phyloP scores from a whole-genome alignment of 1,139 yeast genomes.

The Kodamaea fungicola region DNA sequence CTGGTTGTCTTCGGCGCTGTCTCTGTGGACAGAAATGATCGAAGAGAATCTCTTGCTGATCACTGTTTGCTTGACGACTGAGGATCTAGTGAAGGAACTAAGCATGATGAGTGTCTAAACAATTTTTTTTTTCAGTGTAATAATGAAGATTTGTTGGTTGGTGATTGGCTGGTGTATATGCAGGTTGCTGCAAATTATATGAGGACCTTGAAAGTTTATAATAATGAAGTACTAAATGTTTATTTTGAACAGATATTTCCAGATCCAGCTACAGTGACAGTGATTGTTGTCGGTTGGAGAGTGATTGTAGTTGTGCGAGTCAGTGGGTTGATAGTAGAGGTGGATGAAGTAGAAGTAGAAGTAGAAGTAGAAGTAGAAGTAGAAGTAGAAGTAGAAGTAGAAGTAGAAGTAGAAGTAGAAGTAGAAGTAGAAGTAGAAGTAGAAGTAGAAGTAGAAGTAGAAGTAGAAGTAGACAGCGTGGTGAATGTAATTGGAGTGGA shows the following conservation, averaged over 20 bases:
- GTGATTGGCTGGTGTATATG: conserved; percentile 20
- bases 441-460: background rate
- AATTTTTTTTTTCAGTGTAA: conserved; percentile 4
- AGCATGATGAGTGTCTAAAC: conserved; percentile 10
- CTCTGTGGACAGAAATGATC: conserved; percentile 69
- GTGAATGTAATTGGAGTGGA: background rate
- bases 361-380: background rate
- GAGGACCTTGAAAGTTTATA: background rate
- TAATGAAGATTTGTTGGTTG: conserved; percentile 13
- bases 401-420: too few relatives aligned
- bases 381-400: background rate
- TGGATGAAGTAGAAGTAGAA: background rate
- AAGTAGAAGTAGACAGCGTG: background rate
- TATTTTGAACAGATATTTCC: background rate
- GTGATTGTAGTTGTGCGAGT: background rate
- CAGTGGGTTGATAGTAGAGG: background rate
- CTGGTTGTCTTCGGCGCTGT: conserved; percentile 65
- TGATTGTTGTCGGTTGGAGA: background rate
- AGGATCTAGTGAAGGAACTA: conserved; percentile 11
- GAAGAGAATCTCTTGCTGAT: conserved; percentile 30
- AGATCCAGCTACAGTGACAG: background rate
- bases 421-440: background rate
- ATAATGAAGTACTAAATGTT: background rate
- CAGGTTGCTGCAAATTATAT: conserved; percentile 4
- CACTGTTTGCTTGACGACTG: conserved; percentile 11